A percentile compares a stretch with the other conserved stretches of the same genome.
These are phyloP conservation scores for Escovopsis sp. DNA, from an alignment of 2,329 filamentous ascomycete species.

Conservation along the genomic window DNA sequence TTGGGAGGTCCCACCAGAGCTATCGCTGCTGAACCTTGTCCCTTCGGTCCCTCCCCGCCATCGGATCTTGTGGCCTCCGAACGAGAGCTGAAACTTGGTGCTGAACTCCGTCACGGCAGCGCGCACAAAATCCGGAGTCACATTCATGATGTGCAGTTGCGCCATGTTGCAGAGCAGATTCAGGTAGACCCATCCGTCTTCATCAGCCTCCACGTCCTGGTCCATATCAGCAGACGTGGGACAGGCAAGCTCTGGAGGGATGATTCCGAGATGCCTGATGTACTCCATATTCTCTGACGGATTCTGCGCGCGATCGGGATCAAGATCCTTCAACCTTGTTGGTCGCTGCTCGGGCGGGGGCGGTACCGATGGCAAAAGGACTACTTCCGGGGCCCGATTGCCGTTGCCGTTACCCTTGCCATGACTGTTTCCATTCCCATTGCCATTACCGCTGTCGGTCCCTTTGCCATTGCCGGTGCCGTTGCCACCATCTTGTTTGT, in stretches of 20 bases:
- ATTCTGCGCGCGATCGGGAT: slow-evolving; percentile 60
- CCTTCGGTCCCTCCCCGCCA: slow-evolving; percentile 58
- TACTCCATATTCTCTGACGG: slow-evolving; percentile 68
- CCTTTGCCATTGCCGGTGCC: slow-evolving; percentile 22
- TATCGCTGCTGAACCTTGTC: slow-evolving; percentile 51
- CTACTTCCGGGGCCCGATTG: slow-evolving; percentile 9
- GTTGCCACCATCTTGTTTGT: slow-evolving; percentile 25
- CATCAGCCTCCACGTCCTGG: slow-evolving; percentile 39
- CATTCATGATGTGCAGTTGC: slow-evolving; percentile 72
- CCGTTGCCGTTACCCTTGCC: slow-evolving; percentile 16
- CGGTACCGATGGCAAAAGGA: too few species aligned
- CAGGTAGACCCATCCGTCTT: slow-evolving; percentile 67
- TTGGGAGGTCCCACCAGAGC: slow-evolving; percentile 32
- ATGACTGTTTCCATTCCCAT: slow-evolving; percentile 16
- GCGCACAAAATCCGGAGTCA: slow-evolving; percentile 63
- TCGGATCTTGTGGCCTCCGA: slow-evolving; percentile 62
- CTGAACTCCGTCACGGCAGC: slow-evolving; percentile 56
- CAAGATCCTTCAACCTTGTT: slow-evolving; percentile 60
- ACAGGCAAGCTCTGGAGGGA: slow-evolving; percentile 37
- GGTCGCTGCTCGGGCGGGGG: slow-evolving; percentile 53
- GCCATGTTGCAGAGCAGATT: slow-evolving; percentile 70
- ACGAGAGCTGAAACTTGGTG: slow-evolving; percentile 60
- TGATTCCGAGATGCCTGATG: slow-evolving; percentile 56
- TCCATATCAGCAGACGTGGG: background rate
- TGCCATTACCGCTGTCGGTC: slow-evolving; percentile 19